These are phyloP conservation scores for Elongisporangium senticosum DNA, from an alignment of 352 stramenopile genomes.

Conservation along the genomic window DNA sequence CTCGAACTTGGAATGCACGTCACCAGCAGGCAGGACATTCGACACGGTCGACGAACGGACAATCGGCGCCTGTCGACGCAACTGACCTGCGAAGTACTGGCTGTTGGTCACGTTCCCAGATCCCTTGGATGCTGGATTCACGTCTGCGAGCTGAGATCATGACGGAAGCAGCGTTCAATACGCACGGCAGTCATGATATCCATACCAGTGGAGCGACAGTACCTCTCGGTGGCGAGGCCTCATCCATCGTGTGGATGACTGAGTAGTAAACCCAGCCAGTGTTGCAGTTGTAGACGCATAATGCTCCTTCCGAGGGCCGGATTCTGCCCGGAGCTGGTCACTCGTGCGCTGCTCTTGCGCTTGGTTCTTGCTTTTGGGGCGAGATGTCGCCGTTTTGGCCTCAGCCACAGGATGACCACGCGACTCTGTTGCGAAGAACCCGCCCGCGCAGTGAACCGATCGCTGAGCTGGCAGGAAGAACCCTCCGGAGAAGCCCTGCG, in stretches of 20 bases:
- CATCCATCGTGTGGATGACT: constrained; percentile 4
- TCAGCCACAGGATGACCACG: not conserved
- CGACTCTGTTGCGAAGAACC: constrained; percentile 37
- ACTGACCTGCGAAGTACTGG: not conserved
- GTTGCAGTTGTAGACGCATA: not conserved
- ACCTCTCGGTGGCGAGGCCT: constrained; percentile 15
- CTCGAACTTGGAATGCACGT: constrained; percentile 49
- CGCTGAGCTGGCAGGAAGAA: constrained; percentile 57
- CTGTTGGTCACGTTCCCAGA: not conserved
- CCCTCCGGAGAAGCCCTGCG: constrained; percentile 31
- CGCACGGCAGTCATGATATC: not conserved
- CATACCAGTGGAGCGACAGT: not conserved
- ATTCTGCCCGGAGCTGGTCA: not conserved
- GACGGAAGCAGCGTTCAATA: not conserved
- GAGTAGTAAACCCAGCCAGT: not conserved
- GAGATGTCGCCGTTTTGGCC: not conserved
- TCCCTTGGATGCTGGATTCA: not conserved
- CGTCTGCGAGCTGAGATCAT: not conserved
- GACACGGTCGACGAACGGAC: not conserved
- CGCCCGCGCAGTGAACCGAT: constrained; percentile 45
- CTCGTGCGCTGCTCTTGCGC: not conserved
- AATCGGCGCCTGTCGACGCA: not conserved
- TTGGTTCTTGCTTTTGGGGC: constrained; percentile 4
- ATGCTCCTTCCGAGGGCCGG: not conserved
- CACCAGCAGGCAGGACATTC: constrained; percentile 8